Conservation (phyloP, 2,329 filamentous ascomycete species). For the Coleophoma crateriformis region DNA sequence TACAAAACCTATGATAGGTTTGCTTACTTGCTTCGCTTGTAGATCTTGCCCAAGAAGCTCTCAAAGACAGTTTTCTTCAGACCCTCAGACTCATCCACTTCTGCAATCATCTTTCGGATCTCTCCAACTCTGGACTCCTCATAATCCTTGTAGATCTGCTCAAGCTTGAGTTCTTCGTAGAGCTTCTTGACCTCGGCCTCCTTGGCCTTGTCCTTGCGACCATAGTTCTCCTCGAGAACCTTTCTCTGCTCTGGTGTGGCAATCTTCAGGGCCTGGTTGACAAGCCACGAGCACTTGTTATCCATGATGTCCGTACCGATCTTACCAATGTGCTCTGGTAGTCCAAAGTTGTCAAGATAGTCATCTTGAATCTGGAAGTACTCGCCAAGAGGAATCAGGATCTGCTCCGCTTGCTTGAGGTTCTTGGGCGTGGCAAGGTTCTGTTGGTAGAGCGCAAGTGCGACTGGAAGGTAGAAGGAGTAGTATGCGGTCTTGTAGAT, state of each 20-base stretch:
- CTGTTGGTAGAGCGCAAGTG: slow-evolving; percentile 80
- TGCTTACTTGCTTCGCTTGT: slow-evolving; percentile 91
- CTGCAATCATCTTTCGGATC: slow-evolving; percentile 67
- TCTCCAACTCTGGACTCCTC: slow-evolving; percentile 84
- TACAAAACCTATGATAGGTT: background rate
- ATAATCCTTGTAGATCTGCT: slow-evolving; percentile 79
- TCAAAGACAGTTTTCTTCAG: slow-evolving; percentile 90
- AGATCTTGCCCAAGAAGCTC: slow-evolving; percentile 90
- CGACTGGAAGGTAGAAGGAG: slow-evolving; percentile 96
- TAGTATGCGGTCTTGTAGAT: slow-evolving; percentile 99
- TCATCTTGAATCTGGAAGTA: slow-evolving; percentile 99
- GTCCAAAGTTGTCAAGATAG: slow-evolving; percentile 96
- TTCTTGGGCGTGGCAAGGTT: slow-evolving; percentile 82
- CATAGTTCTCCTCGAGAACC: slow-evolving; percentile 88
- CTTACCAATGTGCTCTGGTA: slow-evolving; percentile 91
- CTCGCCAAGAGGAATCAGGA: slow-evolving; percentile 94
- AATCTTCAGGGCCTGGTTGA: slow-evolving; percentile 86
- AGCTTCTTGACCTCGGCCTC: slow-evolving; percentile 86
- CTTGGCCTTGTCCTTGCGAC: slow-evolving; percentile 77
- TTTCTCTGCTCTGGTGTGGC: slow-evolving; percentile 80
- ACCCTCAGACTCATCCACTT: slow-evolving; percentile 80
- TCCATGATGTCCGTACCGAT: slow-evolving; percentile 98
- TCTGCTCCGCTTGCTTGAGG: slow-evolving; percentile 82
- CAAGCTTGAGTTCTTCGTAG: slow-evolving; percentile 78
- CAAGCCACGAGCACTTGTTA: slow-evolving; percentile 98